Evolutionary conservation across 2,329 filamentous ascomycete genomes (phyloP), one percentile per base, ranked within the genome.

Genomic region (Podosphaera xanthii): DNA sequence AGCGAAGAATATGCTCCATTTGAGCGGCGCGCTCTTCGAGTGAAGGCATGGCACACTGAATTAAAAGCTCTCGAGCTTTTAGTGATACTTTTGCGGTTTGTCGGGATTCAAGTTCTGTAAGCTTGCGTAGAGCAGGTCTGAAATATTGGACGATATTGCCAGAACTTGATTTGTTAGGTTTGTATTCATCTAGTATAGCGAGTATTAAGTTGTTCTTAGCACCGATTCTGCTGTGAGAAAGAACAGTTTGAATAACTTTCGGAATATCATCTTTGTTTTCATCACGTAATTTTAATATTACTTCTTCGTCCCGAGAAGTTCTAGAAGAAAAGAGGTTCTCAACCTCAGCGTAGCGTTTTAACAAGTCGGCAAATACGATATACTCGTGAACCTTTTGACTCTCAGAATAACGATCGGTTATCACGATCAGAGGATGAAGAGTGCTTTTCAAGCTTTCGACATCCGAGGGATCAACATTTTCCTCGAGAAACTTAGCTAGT

Each of bases 1-100:
- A 95, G 61, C 90, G 87, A 59, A 98, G 78, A 64, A 98, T 98
- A 72, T 97, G 91, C 76, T 97, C 92, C 91, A 98, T 96, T 75
- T 98, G 92, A 5, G 85, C 80, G 34, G 87, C 86, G 65, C 92
- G 84, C 77, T 98, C 92, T 72, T 97, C 92, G 30, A 98, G 77
- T 2, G 92, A 98, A 22, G 92, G 92, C 70, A 98, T 80, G 59
- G 92, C 90, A 70, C 89, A 96, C 73, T 97, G 92, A 63, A 98
- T 98, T 67, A 98, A 83, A 58, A 97, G 84, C 75, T 98, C 92
- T 69, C 92, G 86, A 53, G 92, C 91, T 78, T 98, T 98, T 65
- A 98, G 79, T 0, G 91, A 88, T 49, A 98, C 91, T 82, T 97
- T 98, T 64, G 91, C 87, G 9, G 91, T 78, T 69, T 75, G 82